These are phyloP conservation scores for Penicillium concentricum DNA, from an alignment of 2,329 filamentous ascomycete genomes.

Conservation along the genomic window DNA sequence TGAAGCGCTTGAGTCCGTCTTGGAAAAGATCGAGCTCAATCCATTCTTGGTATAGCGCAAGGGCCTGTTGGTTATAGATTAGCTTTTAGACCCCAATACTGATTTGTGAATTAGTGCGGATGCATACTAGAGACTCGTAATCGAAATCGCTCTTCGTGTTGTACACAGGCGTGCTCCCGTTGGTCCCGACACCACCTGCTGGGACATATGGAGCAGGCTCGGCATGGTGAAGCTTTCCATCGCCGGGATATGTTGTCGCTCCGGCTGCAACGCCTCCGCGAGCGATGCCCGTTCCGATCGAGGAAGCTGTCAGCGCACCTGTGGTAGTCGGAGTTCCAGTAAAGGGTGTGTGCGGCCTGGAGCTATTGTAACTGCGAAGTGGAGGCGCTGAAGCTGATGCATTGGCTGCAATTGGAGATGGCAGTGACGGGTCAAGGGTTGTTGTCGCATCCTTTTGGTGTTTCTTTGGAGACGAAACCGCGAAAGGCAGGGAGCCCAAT, in stretches of 20 bases:
- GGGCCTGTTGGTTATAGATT: constrained; percentile 39
- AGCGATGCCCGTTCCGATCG: constrained; percentile 57
- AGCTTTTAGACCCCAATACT: neutral
- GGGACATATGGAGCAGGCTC: constrained; percentile 72
- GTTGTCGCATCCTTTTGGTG: neutral
- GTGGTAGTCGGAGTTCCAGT: constrained; percentile 66
- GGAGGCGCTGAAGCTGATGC: constrained; percentile 28
- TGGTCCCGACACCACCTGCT: constrained; percentile 71
- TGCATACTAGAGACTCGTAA: constrained; percentile 65
- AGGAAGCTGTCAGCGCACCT: constrained; percentile 59
- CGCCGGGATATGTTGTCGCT: constrained; percentile 68
- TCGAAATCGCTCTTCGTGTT: constrained; percentile 79
- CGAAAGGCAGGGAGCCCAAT: constrained; percentile 18
- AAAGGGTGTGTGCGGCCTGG: constrained; percentile 67
- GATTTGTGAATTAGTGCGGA: neutral
- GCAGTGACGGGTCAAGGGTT: neutral
- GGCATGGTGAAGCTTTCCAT: constrained; percentile 66
- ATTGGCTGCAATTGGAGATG: neutral
- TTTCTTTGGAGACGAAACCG: constrained; percentile 17
- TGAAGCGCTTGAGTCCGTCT: constrained; percentile 69
- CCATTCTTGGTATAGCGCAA: constrained; percentile 79
- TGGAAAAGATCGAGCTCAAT: constrained; percentile 83
- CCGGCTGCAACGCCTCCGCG: constrained; percentile 58
- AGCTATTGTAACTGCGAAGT: constrained; percentile 49
- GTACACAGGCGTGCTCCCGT: constrained; percentile 73